Base-by-base conservation (phyloP, 1,284 basidiomycete species). In the Cryptococcus sp. region DNA sequence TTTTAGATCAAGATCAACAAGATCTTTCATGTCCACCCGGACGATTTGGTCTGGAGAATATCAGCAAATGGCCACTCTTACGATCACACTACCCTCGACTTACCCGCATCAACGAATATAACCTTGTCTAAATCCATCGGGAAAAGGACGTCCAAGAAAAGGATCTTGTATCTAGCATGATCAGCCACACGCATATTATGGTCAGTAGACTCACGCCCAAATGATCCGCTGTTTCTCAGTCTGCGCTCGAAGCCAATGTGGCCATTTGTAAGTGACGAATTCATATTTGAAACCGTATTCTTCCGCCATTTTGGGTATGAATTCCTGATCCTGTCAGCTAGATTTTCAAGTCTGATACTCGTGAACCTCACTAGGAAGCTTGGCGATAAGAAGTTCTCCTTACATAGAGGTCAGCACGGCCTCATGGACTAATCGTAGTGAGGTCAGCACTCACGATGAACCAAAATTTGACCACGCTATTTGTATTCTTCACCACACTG, bases 201-300 rank as follows among this genome's bases (percentile, higher is more conserved):
- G 23, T 23, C 2, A 1, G 23, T 23, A 1, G 33, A 59, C 63
- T 59, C 47, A 68, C n/a, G 90, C 96, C 95, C 95, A 98, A 66
- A 98, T 98, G 56, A 93, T 89, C 23, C 95, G 83, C 75, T 98
- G 95, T 76, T 98, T 98, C 78, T 98, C 95, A 55, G 86, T 93
- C 74, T 98, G 95, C 8, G 84, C 83, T n/a, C 92, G 87, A 11
- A 98, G 81, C 95, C 95, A 98, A 3, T 88, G 88, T 0, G 95
- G 96, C 95, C 95, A 98, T 69, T 96, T 97, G 80, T 98, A 98
- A 0, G 95, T 98, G 55, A 98, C 89, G 10, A 98, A 83, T 71
- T 98, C 94, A 73, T 97, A 77, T 68, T 95, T 83, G 82, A 98
- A 98, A 42, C 85, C 84, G 68, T 98, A 98, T 62, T 88, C 88